A percentile compares a stretch with the other conserved stretches of the same genome.
phyloP scores from a whole-genome alignment of 1,284 basidiomycete species.

The Leccinum pseudoinsigne region DNA sequence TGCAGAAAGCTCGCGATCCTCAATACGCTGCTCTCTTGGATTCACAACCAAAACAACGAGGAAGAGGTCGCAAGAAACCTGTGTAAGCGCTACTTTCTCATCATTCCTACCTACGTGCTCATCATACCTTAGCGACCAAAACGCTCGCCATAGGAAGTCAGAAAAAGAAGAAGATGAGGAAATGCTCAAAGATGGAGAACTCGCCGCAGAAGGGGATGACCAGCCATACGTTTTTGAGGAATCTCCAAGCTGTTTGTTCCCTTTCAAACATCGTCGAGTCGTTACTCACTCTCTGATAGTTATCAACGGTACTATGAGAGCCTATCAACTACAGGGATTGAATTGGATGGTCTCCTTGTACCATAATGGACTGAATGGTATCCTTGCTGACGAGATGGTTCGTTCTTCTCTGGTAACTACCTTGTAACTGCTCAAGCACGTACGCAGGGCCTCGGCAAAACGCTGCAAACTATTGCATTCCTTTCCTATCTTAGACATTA shows the following conservation, averaged over 20 bases:
- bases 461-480: slow-evolving; percentile 97
- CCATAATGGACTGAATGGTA: slow-evolving; percentile 93
- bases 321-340: slow-evolving; percentile 94
- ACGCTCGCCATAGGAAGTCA: slow-evolving; percentile 86
- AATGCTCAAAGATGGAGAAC: slow-evolving; percentile 83
- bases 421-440: slow-evolving; percentile 2
- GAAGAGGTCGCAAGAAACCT: slow-evolving; percentile 78
- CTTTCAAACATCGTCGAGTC: too few species aligned
- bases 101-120: background rate
- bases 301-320: slow-evolving; percentile 88
- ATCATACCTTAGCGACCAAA: slow-evolving; percentile 56
- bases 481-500: slow-evolving; percentile 93
- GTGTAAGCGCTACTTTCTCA: slow-evolving; percentile 46
- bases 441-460: slow-evolving; percentile 92
- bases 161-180: slow-evolving; percentile 99
- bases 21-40: slow-evolving; percentile 92
- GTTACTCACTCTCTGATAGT: slow-evolving; percentile 45
- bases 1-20: slow-evolving; percentile 85
- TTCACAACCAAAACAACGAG: slow-evolving; percentile 78
- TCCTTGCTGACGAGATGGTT: slow-evolving; percentile 94
- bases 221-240: slow-evolving; percentile 92
- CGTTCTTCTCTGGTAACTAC: slow-evolving; percentile 16
- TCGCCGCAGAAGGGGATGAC: slow-evolving; percentile 78
- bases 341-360: slow-evolving; percentile 97
- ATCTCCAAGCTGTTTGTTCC: slow-evolving; percentile 79